phyloP scores from a whole-genome alignment of 2,329 filamentous ascomycete genomes.

The Trichoderma atrobrunneum region DNA sequence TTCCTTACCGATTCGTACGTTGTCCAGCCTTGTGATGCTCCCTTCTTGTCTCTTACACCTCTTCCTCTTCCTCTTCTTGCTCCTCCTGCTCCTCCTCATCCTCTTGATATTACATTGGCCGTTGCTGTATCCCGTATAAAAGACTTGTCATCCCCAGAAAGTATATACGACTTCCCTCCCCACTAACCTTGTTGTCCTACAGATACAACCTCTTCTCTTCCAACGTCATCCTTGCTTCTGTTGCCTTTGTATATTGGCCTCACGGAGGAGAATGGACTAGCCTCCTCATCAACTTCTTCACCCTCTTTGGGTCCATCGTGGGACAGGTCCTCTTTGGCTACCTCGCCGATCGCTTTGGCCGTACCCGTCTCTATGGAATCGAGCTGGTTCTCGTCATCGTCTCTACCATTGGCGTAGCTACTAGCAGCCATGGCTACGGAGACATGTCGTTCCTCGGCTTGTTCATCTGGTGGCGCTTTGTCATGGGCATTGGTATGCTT shows the following conservation, averaged over 20 bases:
- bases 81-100: neutral
- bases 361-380: conserved; percentile 55
- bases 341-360: conserved; percentile 53
- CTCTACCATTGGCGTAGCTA: conserved; percentile 56
- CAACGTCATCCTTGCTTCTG: conserved; percentile 52
- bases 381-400: conserved; percentile 55
- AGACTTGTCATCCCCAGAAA: neutral
- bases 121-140: neutral
- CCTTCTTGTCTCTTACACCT: neutral
- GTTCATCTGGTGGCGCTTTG: conserved; percentile 54
- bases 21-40: neutral
- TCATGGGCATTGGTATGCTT: conserved; percentile 49
- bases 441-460: conserved; percentile 50
- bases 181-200: neutral
- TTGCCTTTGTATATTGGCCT: conserved; percentile 53
- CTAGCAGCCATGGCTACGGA: conserved; percentile 48
- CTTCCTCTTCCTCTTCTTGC: neutral
- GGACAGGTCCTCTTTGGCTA: conserved; percentile 54
- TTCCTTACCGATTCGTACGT: conserved; percentile 53
- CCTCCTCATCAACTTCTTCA: conserved; percentile 51
- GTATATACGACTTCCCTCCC: neutral
- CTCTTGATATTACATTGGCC: neutral
- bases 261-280: conserved; percentile 44
- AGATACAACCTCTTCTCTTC: conserved; percentile 56
- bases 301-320: conserved; percentile 50